Evolutionary conservation across 495 filamentous ascomycete species (phyloP).

Genomic region (Neurospora africana): DNA sequence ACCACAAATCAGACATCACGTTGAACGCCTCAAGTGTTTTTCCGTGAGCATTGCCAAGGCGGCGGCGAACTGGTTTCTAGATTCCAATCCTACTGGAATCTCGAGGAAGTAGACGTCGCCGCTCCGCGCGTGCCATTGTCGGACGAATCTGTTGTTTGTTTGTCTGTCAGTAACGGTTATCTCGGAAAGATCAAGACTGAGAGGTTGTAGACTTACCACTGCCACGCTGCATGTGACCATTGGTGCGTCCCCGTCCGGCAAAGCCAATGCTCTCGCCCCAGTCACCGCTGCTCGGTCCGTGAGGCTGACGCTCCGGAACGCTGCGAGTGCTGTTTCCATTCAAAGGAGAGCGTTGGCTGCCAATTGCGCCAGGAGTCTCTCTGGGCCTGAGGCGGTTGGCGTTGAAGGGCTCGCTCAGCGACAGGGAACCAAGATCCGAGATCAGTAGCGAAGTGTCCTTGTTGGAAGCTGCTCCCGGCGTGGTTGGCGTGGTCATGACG

Average conservation of each 20-base stretch:
- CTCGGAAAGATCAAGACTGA: neutral
- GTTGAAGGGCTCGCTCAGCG: slow-evolving; percentile 55
- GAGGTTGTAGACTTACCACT: slow-evolving; percentile 46
- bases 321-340: slow-evolving; percentile 53
- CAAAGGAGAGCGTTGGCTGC: slow-evolving; percentile 70
- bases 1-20: neutral
- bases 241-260: slow-evolving; percentile 50
- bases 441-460: slow-evolving; percentile 48
- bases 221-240: slow-evolving; percentile 70
- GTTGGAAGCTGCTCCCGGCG: slow-evolving; percentile 49
- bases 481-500: slow-evolving; percentile 25
- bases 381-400: slow-evolving; percentile 32
- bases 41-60: neutral
- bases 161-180: slow-evolving; percentile 1
- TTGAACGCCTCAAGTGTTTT: neutral
- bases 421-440: slow-evolving; percentile 46
- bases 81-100: slow-evolving; percentile 18
- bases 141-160: slow-evolving; percentile 20
- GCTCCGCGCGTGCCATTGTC: slow-evolving; percentile 20
- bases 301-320: slow-evolving; percentile 71
- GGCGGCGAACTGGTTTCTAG: neutral
- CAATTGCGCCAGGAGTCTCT: slow-evolving; percentile 61
- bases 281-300: slow-evolving; percentile 62
- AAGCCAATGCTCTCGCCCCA: slow-evolving; percentile 63
- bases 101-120: slow-evolving; percentile 11